phyloP scores from a whole-genome alignment of 2,329 filamentous ascomycete genomes.

The Cladosporium sp. region DNA sequence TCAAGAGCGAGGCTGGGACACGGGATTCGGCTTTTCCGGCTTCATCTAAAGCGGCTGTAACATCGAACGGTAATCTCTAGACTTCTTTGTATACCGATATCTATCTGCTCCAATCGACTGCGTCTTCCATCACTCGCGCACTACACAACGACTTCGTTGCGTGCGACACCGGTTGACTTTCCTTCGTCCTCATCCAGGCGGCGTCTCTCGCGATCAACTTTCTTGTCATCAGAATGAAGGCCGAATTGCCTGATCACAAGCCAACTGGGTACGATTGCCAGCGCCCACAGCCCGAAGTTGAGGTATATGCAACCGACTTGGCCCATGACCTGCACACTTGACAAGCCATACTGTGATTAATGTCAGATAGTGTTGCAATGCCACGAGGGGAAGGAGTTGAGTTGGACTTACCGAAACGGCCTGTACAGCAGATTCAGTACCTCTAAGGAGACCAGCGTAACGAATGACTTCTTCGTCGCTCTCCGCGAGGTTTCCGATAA shows the following conservation, averaged over 20 bases:
- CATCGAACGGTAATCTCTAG: not conserved
- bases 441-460: constrained; percentile 67
- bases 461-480: constrained; percentile 66
- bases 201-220: constrained; percentile 22
- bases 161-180: not conserved
- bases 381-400: too few relatives aligned
- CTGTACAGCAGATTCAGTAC: constrained; percentile 72
- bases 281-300: constrained; percentile 69
- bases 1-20: not conserved
- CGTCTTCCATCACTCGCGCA: not conserved
- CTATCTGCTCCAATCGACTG: not conserved
- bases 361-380: not conserved
- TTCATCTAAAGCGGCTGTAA: not conserved
- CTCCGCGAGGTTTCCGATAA: constrained; percentile 66
- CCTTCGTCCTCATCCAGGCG: not conserved
- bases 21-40: not conserved
- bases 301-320: constrained; percentile 68
- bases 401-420: constrained; percentile 57
- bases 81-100: not conserved
- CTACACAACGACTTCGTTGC: not conserved
- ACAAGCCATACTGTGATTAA: constrained; percentile 62
- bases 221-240: constrained; percentile 24
- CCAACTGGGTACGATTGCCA: constrained; percentile 68
- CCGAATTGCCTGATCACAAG: constrained; percentile 63
- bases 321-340: constrained; percentile 63